These are phyloP conservation scores for Guadua angustifolia DNA, from an alignment of 176 grass and related monocot species.

Conservation along the genomic window DNA sequence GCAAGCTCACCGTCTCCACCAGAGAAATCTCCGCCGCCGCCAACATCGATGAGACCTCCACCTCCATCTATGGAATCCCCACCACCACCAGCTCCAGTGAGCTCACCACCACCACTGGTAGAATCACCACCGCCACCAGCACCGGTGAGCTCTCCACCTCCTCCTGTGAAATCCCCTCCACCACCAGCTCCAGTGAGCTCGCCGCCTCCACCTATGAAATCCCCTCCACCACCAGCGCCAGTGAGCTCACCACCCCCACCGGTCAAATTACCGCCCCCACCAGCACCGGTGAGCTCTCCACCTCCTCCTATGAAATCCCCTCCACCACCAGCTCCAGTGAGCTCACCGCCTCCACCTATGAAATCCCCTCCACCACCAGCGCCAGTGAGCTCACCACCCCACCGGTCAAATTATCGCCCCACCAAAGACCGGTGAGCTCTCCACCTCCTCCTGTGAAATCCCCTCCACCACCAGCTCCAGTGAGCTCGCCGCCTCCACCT, in stretches of 20 bases:
- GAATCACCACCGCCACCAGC: neutral
- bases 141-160: neutral
- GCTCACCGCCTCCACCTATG: neutral
- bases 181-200: too few species aligned
- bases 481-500: neutral
- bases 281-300: neutral
- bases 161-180: neutral
- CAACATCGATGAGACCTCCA: neutral
- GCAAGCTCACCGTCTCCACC: neutral
- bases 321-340: neutral
- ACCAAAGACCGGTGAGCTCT: neutral
- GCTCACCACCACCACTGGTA: neutral
- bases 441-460: neutral
- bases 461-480: neutral
- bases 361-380: slow-evolving; percentile 15
- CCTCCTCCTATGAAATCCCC: neutral
- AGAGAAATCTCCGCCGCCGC: neutral
- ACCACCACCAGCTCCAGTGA: neutral
- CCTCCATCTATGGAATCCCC: neutral
- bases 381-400: neutral
- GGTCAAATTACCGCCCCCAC: neutral
- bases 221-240: too few species aligned
- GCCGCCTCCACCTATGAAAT: too few species aligned
- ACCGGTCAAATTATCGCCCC: too few species aligned
- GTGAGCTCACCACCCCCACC: neutral